Conservation (phyloP, 805 yeast genomes). For the Lipomyces spencermartinsiae region DNA sequence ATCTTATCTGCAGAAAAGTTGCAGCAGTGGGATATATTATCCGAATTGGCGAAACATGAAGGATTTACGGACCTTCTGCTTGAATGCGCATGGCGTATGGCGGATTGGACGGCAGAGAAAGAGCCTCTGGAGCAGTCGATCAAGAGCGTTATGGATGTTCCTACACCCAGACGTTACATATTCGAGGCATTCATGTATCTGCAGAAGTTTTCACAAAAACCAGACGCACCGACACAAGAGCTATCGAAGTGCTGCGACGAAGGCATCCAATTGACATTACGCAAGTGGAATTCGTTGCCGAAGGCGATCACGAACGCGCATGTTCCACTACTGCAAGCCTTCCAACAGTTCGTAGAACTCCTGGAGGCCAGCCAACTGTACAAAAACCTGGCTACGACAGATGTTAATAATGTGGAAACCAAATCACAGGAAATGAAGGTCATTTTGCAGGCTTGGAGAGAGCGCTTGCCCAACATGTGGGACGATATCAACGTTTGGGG, state of each 20-base stretch:
- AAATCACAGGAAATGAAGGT: conserved; percentile 94
- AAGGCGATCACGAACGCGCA: conserved; percentile 78
- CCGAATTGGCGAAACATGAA: conserved; percentile 96
- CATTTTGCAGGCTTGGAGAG: conserved; percentile 97
- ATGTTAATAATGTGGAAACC: conserved; percentile 87
- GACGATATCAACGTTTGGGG: conserved; percentile 98
- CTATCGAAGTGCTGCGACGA: conserved; percentile 89
- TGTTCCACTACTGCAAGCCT: conserved; percentile 85
- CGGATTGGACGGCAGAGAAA: conserved; percentile 95
- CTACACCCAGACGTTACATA: conserved; percentile 95
- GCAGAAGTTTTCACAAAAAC: conserved; percentile 92
- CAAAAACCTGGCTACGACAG: conserved; percentile 83
- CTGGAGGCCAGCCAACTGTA: conserved; percentile 97
- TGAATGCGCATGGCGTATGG: conserved; percentile 99
- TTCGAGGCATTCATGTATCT: conserved; percentile 92
- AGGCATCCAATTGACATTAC: conserved; percentile 89
- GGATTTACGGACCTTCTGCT: conserved; percentile 91
- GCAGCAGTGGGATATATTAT: conserved; percentile 97
- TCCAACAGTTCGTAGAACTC: conserved; percentile 96
- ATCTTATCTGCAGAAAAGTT: conserved; percentile 93
- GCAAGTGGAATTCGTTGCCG: conserved; percentile 94
- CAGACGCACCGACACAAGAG: conserved; percentile 76
- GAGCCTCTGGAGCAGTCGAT: conserved; percentile 95
- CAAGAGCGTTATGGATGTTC: conserved; percentile 96
- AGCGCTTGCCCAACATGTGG: conserved; percentile 94